A percentile compares a stretch with the other conserved stretches of the same genome.
Evolutionary conservation across 176 grass and related monocot genomes (phyloP).

Genomic region (Avena insularis): DNA sequence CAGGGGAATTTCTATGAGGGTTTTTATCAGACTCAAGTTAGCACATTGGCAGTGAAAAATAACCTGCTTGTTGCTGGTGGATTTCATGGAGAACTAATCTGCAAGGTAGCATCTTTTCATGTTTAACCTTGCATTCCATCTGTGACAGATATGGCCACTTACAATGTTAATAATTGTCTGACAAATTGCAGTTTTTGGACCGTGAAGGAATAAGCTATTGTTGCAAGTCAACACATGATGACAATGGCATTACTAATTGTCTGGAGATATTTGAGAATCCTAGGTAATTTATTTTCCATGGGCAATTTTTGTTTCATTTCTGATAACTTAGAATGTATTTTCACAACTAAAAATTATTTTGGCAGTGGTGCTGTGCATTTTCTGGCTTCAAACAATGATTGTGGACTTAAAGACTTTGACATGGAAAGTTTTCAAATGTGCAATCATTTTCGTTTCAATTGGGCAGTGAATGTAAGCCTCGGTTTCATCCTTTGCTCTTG

Average conservation of each 20-base stretch:
- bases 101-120: slow-evolving; percentile 66
- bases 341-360: slow-evolving; percentile 28
- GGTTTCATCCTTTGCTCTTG: neutral
- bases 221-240: slow-evolving; percentile 68
- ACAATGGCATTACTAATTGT: slow-evolving; percentile 79
- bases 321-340: slow-evolving; percentile 9
- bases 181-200: slow-evolving; percentile 70
- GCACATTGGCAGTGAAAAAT: slow-evolving; percentile 77
- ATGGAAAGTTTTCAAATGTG: slow-evolving; percentile 76
- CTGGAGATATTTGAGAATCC: slow-evolving; percentile 80
- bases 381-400: slow-evolving; percentile 79
- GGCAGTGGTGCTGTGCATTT: slow-evolving; percentile 78
- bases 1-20: slow-evolving; percentile 79
- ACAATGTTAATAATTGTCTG: slow-evolving; percentile 12
- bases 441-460: slow-evolving; percentile 70
- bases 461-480: slow-evolving; percentile 77
- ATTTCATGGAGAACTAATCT: slow-evolving; percentile 89
- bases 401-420: slow-evolving; percentile 76
- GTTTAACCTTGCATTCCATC: slow-evolving; percentile 20
- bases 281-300: slow-evolving; percentile 53
- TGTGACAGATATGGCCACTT: neutral
- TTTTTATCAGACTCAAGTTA: slow-evolving; percentile 81
- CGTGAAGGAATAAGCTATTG: slow-evolving; percentile 86
- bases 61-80: slow-evolving; percentile 84
- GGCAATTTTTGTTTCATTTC: slow-evolving; percentile 12